Base-by-base conservation (phyloP, 805 yeast species). In the Lipomyces starkeyi region DNA sequence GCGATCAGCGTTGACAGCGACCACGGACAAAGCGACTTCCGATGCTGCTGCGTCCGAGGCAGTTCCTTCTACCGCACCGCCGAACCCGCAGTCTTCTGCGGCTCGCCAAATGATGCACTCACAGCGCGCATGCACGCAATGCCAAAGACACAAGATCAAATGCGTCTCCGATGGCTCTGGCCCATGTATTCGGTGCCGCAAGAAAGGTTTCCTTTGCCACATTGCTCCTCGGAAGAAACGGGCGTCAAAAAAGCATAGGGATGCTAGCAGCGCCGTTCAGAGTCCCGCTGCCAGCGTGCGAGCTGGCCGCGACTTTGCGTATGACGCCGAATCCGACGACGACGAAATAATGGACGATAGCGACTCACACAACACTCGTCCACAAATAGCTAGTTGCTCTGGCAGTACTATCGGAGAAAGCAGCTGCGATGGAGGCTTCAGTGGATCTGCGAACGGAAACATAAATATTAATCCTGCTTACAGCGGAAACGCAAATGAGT, bases 121-220 rank as follows among this genome's bases (percentile, higher is more conserved):
- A n/a, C 68, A 65, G 53, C 62, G 71, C 6, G 71, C 71, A 9
- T 68, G 71, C 58, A 68, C 71, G 13, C 63, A 68, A 27, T 68
- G 71, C 47, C 71, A 68, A 65, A 59, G 62, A 8, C 71, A 68
- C 56, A 68, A 68, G 58, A 68, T 68, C 52, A 62, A 61, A 35
- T 68, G 71, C 59, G 53, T 68, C 8, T 20, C 57, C 6, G 53
- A 57, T 13, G 65, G 61, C n/a, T 3, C 61, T 5, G 71, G 71
- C 11, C 64, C 71, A 2, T 68, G 71, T 57, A 63, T 54, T 22
- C 71, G 71, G 25, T 68, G 71, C 20, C 32, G 58, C 35, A 62
- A 66, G 65, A 65, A 68, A 25, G 71, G 69, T 11, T 60, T 66
- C 32, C 9, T 56, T n/a, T 68, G 71, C 29, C 63, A 52, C 22